Conservation (phyloP, 352 stramenopile genomes). For the Globisporangium mamillatum region DNA sequence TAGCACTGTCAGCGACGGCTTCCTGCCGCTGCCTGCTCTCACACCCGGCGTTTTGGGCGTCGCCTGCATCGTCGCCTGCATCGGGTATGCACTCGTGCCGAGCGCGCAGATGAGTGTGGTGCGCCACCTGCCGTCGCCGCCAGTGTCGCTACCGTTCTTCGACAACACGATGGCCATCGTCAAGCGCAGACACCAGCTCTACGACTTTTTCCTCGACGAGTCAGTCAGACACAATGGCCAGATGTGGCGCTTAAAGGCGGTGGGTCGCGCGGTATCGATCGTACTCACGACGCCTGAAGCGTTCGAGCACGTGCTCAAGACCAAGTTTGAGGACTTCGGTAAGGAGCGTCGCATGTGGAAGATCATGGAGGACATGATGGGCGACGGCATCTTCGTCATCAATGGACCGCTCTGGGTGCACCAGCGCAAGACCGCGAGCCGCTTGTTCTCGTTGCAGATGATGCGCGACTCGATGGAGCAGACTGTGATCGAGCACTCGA, state of each 20-base stretch:
- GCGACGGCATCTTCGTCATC: conserved; percentile 51
- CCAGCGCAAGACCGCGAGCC: conserved; percentile 69
- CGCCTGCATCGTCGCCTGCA: not conserved
- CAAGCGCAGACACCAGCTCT: conserved; percentile 24
- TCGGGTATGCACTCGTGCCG: not conserved
- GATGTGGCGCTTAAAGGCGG: conserved; percentile 7
- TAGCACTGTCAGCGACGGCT: not conserved
- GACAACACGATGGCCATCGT: conserved; percentile 42
- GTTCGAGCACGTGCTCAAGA: conserved; percentile 36
- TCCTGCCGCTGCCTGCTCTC: not conserved
- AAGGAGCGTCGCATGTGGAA: conserved; percentile 33
- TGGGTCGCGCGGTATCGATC: conserved; percentile 14
- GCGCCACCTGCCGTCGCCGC: conserved; percentile 9
- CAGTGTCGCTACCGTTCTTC: conserved; percentile 29
- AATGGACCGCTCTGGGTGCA: conserved; percentile 42
- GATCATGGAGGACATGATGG: conserved; percentile 38
- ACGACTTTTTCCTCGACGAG: conserved; percentile 39
- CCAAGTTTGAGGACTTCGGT: conserved; percentile 49
- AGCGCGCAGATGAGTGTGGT: not conserved
- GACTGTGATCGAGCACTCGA: conserved; percentile 16
- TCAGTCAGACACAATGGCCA: conserved; percentile 20
- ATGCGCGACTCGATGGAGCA: conserved; percentile 33
- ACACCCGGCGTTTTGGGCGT: not conserved
- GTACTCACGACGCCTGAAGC: conserved; percentile 23
- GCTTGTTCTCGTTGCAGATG: conserved; percentile 63